phyloP scores from a whole-genome alignment of 805 yeast species.

The Suhomyces sp. region DNA sequence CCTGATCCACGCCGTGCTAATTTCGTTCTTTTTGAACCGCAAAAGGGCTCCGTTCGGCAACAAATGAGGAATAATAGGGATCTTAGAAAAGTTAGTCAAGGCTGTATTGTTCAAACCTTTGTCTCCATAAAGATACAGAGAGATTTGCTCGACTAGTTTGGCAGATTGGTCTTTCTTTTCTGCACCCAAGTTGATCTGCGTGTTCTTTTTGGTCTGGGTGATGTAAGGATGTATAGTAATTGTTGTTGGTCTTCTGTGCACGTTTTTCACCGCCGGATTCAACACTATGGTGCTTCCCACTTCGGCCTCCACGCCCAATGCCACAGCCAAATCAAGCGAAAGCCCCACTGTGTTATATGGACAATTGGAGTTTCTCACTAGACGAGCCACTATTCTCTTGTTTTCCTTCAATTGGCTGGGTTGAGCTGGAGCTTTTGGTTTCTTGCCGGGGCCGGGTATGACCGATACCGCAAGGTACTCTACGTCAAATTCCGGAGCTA shows the following conservation, averaged over 20 bases:
- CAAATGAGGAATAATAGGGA: conserved; percentile 47
- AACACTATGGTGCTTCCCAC: conserved; percentile 56
- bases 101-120: conserved; percentile 27
- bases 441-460: conserved; percentile 48
- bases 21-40: conserved; percentile 47
- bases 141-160: conserved; percentile 17
- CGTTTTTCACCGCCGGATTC: conserved; percentile 40
- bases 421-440: conserved; percentile 14
- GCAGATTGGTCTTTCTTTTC: conserved; percentile 27
- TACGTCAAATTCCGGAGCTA: conserved; percentile 12
- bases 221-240: conserved; percentile 55
- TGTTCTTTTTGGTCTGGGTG: conserved; percentile 36
- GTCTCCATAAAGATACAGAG: conserved; percentile 15
- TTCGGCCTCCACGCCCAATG: conserved; percentile 48
- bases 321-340: conserved; percentile 50
- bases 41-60: conserved; percentile 62
- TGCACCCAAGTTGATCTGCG: conserved; percentile 23
- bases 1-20: conserved; percentile 40
- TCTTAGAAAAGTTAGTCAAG: conserved; percentile 48
- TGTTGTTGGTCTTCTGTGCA: conserved; percentile 36
- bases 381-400: conserved; percentile 48
- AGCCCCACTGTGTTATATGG: conserved; percentile 48
- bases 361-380: conserved; percentile 34
- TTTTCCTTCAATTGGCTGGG: conserved; percentile 28
- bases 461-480: conserved; percentile 51